These are phyloP conservation scores for Nitzschia sp. DNA, from an alignment of 108 stramenopile species.

Conservation along the genomic window DNA sequence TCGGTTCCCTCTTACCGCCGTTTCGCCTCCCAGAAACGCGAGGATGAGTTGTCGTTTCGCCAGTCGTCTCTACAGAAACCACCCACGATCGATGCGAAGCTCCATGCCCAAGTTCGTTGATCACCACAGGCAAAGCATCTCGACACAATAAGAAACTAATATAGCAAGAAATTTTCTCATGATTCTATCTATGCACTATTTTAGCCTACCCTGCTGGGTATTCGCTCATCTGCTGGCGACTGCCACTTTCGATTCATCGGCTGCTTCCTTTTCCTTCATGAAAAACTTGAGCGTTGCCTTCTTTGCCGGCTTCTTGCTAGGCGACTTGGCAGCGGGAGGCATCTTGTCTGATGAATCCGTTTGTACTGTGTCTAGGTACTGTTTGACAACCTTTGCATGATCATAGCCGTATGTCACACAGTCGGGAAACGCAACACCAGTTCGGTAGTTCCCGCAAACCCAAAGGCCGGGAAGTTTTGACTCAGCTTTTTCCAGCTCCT, in stretches of 20 bases:
- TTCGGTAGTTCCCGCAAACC: conserved; percentile 91
- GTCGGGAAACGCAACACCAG: conserved; percentile 94
- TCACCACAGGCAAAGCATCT: too few species aligned
- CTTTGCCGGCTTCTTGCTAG: conserved; percentile 3
- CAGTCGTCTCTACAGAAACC: too few species aligned
- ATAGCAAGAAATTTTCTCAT: too few species aligned
- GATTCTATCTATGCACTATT: too few species aligned
- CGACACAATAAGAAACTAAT: too few species aligned
- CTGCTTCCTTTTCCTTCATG: conserved; percentile 10
- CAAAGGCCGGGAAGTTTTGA: conserved; percentile 69
- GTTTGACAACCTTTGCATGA: conserved; percentile 75
- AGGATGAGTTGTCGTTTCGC: too few species aligned
- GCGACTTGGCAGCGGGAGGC: background rate
- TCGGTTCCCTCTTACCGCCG: too few species aligned
- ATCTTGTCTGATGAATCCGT: background rate
- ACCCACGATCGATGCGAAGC: too few species aligned
- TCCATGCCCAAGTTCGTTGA: too few species aligned
- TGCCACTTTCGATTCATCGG: conserved; percentile 1
- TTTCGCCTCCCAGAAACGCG: too few species aligned
- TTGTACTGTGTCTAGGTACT: conserved; percentile 55
- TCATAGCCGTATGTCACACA: conserved; percentile 94
- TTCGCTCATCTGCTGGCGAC: too few species aligned
- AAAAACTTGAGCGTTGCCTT: conserved; percentile 19
- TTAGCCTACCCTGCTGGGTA: too few species aligned
- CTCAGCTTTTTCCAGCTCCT: conserved; percentile 35